A percentile compares a stretch with the other conserved stretches of the same genome.
phyloP scores from a whole-genome alignment of 345 rosid genomes.

The Aegle marmelos region DNA sequence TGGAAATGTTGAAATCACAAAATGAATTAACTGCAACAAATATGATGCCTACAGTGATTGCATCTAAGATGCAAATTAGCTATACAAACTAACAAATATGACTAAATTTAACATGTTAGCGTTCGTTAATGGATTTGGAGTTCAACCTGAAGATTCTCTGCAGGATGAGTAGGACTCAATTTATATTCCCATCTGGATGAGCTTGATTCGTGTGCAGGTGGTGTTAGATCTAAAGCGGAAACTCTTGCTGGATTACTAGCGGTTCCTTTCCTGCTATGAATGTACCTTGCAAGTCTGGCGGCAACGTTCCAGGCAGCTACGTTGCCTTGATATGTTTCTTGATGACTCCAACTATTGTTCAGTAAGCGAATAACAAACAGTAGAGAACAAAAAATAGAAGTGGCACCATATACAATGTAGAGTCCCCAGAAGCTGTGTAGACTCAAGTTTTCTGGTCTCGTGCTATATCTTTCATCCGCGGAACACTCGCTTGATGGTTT shows the following conservation, averaged over 20 bases:
- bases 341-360: background rate
- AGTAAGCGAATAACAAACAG: constrained; percentile 13
- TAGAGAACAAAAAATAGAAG: constrained; percentile 38
- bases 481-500: constrained; percentile 17
- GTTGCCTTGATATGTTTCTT: background rate
- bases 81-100: no score
- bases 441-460: constrained; percentile 25
- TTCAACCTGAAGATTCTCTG: background rate
- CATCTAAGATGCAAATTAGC: no score
- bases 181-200: background rate
- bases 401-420: constrained; percentile 27
- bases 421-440: constrained; percentile 49
- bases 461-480: constrained; percentile 1
- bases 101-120: no score
- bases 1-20: no score
- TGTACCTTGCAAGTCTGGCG: constrained; percentile 5
- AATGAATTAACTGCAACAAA: no score
- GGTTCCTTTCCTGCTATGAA: background rate
- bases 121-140: background rate
- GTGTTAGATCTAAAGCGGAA: background rate
- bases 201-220: background rate
- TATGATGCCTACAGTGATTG: no score
- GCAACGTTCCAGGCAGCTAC: constrained; percentile 10
- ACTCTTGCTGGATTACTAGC: background rate
- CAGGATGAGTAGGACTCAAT: background rate